Conservation (phyloP, 768 basidiomycete species). For the Grammothele lineata region DNA sequence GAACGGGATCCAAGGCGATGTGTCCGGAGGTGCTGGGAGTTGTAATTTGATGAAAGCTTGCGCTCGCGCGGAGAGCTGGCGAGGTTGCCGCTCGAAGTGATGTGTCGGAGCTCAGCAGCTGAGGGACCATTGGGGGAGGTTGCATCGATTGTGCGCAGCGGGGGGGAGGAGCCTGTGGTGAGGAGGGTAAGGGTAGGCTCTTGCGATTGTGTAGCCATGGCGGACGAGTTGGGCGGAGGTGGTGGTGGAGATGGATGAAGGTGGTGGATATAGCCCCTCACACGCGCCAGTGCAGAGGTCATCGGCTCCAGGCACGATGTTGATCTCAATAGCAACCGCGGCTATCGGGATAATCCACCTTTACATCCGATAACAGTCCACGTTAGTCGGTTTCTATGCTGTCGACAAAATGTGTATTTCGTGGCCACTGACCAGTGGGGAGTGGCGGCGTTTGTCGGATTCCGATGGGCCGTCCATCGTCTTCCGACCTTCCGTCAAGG, state of each 20-base stretch:
- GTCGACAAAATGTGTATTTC: too few relatives aligned
- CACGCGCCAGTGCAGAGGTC: neutral
- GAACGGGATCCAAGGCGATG: conserved; percentile 56
- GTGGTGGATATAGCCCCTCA: neutral
- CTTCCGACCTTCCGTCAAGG: too few relatives aligned
- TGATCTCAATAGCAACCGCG: too few relatives aligned
- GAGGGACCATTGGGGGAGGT: conserved; percentile 7
- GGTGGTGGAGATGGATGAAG: conserved; percentile 12
- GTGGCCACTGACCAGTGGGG: too few relatives aligned
- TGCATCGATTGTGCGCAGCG: conserved; percentile 5
- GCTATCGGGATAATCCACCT: too few relatives aligned
- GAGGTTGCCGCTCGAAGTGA: conserved; percentile 47
- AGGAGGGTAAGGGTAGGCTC: conserved; percentile 7
- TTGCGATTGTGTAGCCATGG: conserved; percentile 14
- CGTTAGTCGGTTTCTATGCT: too few relatives aligned
- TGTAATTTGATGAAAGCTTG: conserved; percentile 38
- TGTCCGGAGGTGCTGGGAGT: conserved; percentile 46
- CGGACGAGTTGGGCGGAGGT: conserved; percentile 12
- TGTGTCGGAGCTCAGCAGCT: conserved; percentile 45
- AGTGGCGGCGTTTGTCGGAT: too few relatives aligned
- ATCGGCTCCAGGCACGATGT: neutral
- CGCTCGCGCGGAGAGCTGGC: conserved; percentile 31
- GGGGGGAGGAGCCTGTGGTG: conserved; percentile 2
- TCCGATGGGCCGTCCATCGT: too few relatives aligned
- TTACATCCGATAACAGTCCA: too few relatives aligned